Base-by-base conservation (phyloP, 805 yeast genomes). In the Candida coleopterorum region DNA sequence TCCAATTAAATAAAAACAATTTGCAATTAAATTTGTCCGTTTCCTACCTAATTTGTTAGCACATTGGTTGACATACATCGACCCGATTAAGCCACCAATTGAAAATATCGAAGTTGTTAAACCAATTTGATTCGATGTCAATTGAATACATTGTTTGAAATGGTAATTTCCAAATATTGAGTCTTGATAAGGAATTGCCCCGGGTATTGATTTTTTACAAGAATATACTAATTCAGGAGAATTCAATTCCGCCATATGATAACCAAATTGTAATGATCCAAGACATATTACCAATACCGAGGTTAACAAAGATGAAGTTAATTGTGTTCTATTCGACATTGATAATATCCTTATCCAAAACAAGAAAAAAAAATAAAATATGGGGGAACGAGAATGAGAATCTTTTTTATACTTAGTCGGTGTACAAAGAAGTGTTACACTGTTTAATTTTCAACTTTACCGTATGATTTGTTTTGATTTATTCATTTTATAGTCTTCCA, bases 221-320 rank as follows among this genome's bases (percentile, higher is more conserved):
- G 85, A 72, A 32, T 87, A 67, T 22, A 76, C 74, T 10, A 74
- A 71, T 39, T 83, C 84, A 0, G 97, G 96, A 6, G 96, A 95
- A 60, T 90, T 90, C 55, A 90, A 70, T 56, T 89, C 97, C 1
- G 96, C 82, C 82, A 90, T 81, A 56, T 93, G 97, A 56, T 85
- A 87, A 1, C 98, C 98, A 57, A 82, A 93, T 57, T 88, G 97
- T 9, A 89, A 65, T 2, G 95, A 77, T 2, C 89, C 88, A 17
- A 87, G 52, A 46, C 94, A 84, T 5, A 81, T 77, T 9, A 84
- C 76, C 1, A 70, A 52, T 2, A 76, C 74, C 2, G 78, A 59
- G 8, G 58, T 37, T 2, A 77, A 39, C 32, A 81, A 58, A 23
- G 52, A 47, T 11, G 45, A 16, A 1, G 74, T 61, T 24, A 60